Evolutionary conservation across 2,329 filamentous ascomycete species (phyloP), one percentile per base, ranked within the genome.

Genomic region (Fusarium piperis): DNA sequence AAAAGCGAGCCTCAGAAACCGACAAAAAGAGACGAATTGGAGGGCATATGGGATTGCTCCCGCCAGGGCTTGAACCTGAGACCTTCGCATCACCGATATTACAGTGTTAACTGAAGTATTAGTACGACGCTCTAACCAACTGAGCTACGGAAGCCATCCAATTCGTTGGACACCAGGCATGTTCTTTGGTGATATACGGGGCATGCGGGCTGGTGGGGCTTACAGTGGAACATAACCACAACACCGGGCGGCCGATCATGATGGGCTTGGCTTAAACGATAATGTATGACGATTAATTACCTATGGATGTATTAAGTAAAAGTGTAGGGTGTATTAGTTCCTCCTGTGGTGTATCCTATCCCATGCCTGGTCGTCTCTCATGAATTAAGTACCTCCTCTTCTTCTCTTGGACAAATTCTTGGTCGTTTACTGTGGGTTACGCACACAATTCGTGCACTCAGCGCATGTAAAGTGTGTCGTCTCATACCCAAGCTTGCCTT

Each of bases 31-130:
- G 11, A n/a, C 2, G 28, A 67, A 65, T 41, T 28, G 35, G 65
- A 76, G 18, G 73, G 73, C 75, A 15, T 32, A 5, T 58, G 74
- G 67, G 74, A 74, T 62, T 72, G 75, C 75, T 77, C 75, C 75
- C 75, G 74, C 75, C 75, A 76, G 75, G 75, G 75, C 75, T 77
- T 77, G 75, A 77, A 77, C 75, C 75, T 75, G 75, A 76, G 75
- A 75, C 75, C 75, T 75, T 77, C 75, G 75, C 75, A 77, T 77
- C 28, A 77, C 75, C 59, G 41, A 56, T 71, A 56, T 71, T 52
- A 70, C 66, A 75, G 60, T 35, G 61, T 60, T 52, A 23, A 23
- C 23, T 58, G 62, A 67, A 77, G 68, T 77, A 77, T 77, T 76
- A 76, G 74, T 76, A 76, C 74, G 73, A 76, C 73, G 74, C 74